Base-by-base conservation (phyloP, 768 basidiomycete species). In the Russula foetens region DNA sequence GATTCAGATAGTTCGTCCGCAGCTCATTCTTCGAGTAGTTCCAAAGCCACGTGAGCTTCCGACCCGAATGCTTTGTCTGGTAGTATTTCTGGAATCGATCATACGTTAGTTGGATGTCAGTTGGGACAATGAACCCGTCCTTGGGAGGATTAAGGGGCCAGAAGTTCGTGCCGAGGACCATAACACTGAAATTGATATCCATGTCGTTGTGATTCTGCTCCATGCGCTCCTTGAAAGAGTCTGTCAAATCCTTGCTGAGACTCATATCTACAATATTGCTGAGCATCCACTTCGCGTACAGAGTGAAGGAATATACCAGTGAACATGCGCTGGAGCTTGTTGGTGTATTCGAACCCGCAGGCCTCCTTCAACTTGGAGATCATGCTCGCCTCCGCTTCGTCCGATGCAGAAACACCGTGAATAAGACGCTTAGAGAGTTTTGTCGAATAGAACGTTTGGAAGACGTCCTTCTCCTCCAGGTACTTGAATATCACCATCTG, bases 401-500 rank as follows among this genome's bases (percentile, higher is more conserved):
- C 95, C 3, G 95, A 98, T 8, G 92, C 90, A 11, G 93, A 98
- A 2, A 90, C 84, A 14, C 84, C 84, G 66, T 91, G 86, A 66
- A 99, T 92, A 28, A 99, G 84, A 62, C 96, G 92, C 71, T 90
- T 91, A 35, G 91, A 91, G 24, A 98, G 75, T 72, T 92, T 95
- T 64, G 92, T 96, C 17, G 89, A 90, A 76, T 99, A 98, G 80
- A 96, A 98, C 19, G 89, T 90, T 71, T 96, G 94, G 84, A 98
- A 99, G 12, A 98, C 92, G 66, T 99, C 96, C 77, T 97, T 97
- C 79, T 98, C 95, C 71, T 95, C 92, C 67, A 98, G 88, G 74
- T 97, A 98, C 72, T 95, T 94, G 88, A 99, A 97, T 53, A 98
- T 76, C 12, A 91, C 80, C 94, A 98, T 97, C 96, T 98, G 69